Evolutionary conservation across 2,329 filamentous ascomycete genomes (phyloP).

Genomic region (Neoscytalidium dimidiatum): DNA sequence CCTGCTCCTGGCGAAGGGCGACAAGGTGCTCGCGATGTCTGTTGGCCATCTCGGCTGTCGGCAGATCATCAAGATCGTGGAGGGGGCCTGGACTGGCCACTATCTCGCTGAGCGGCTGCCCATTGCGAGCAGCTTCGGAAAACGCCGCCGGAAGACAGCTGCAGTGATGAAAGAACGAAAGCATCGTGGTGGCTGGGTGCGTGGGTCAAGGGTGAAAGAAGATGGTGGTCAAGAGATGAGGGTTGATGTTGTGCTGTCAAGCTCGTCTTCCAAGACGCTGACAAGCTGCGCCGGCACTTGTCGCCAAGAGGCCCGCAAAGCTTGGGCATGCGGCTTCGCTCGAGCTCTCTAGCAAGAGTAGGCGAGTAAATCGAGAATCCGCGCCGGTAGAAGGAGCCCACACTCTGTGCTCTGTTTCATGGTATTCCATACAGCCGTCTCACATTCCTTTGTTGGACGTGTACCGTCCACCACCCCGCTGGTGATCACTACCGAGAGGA

Average conservation of each 20-base stretch:
- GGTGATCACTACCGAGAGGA: neutral
- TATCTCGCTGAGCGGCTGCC: neutral
- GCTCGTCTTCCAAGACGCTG: conserved; percentile 1
- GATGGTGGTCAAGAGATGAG: no score
- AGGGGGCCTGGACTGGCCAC: neutral
- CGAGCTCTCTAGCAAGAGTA: no score
- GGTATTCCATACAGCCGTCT: neutral
- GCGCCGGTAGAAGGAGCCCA: neutral
- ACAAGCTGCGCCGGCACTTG: neutral
- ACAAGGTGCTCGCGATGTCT: neutral
- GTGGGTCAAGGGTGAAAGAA: no score
- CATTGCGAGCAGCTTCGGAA: neutral
- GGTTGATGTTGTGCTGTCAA: neutral
- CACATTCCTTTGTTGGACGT: neutral
- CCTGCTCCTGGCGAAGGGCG: neutral
- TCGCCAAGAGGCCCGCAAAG: neutral
- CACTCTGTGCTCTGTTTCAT: neutral
- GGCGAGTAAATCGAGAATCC: no score
- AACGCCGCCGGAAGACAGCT: neutral
- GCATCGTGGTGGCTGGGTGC: no score
- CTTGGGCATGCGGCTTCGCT: no score
- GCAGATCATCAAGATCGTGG: neutral
- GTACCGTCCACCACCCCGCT: neutral
- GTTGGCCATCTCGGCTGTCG: neutral
- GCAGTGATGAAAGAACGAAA: neutral